phyloP scores from a whole-genome alignment of 805 yeast species.

The Candida ortonii region DNA sequence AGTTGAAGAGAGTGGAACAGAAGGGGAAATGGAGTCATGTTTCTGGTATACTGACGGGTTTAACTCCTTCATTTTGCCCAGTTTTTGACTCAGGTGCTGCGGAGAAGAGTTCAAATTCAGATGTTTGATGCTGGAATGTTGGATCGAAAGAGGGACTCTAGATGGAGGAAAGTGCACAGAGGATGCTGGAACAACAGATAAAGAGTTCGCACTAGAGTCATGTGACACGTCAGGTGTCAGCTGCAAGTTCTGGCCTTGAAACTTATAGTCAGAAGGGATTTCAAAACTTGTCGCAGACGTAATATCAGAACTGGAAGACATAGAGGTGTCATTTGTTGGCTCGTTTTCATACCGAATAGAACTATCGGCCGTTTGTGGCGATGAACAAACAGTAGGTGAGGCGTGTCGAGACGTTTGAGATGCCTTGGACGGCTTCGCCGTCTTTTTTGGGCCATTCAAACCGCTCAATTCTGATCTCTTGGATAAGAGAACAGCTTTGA shows the following conservation, averaged over 20 bases:
- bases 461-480: constrained; percentile 28
- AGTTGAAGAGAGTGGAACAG: too few species aligned
- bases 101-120: constrained; percentile 10
- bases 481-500: constrained; percentile 35
- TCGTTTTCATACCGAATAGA: too few species aligned
- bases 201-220: constrained; percentile 7
- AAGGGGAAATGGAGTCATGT: too few species aligned
- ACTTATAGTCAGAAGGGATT: constrained; percentile 18
- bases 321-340: too few species aligned
- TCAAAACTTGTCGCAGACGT: too few species aligned
- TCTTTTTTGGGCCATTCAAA: constrained; percentile 1
- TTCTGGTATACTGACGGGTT: constrained; percentile 8
- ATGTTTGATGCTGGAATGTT: constrained; percentile 18
- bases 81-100: constrained; percentile 8
- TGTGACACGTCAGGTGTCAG: too few species aligned
- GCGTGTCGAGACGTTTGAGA: not conserved
- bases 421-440: not conserved
- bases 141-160: constrained; percentile 22
- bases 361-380: too few species aligned
- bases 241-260: too few species aligned
- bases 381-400: constrained; percentile 1
- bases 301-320: too few species aligned
- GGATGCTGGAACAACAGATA: constrained; percentile 7
- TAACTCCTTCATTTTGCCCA: constrained; percentile 12
- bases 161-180: constrained; percentile 30